Evolutionary conservation across 129 eudicot species (phyloP).

Genomic region (Ambrosia artemisiifolia): DNA sequence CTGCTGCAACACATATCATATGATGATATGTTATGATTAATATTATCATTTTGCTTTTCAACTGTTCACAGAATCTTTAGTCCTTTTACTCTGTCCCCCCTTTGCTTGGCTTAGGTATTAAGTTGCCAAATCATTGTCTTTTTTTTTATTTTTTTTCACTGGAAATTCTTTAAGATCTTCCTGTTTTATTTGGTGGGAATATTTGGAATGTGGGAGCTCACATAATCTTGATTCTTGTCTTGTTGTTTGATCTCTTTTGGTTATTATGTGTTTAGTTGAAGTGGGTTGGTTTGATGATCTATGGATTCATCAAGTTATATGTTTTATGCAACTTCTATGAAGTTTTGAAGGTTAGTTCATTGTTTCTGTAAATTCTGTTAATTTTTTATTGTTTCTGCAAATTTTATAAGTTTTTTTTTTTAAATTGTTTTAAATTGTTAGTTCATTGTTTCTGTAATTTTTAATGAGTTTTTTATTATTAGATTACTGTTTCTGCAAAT

Average conservation of each 20-base stretch:
- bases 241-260: constrained; percentile 15
- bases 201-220: constrained; percentile 49
- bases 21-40: constrained; percentile 14
- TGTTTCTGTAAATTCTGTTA: too few relatives aligned
- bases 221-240: constrained; percentile 28
- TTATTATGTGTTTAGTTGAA: constrained; percentile 45
- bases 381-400: too few relatives aligned
- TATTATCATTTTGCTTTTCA: constrained; percentile 1
- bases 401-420: too few relatives aligned
- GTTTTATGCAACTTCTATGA: too few relatives aligned
- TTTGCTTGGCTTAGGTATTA: constrained; percentile 35
- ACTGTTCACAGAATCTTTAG: constrained; percentile 25
- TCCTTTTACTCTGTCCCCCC: constrained; percentile 12
- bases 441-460: too few relatives aligned
- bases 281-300: constrained; percentile 38
- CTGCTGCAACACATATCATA: constrained; percentile 17
- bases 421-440: too few relatives aligned
- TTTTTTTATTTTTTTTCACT: constrained; percentile 26
- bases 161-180: constrained; percentile 14
- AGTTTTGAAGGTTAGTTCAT: too few relatives aligned
- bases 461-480: constrained; percentile 26
- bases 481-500: constrained; percentile 28
- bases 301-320: constrained; percentile 46
- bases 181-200: not conserved
- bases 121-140: constrained; percentile 40